Evolutionary conservation across 2,329 filamentous ascomycete species (phyloP), one percentile per base, ranked within the genome.

Genomic region (Phaeosphaeriaceae sp.): DNA sequence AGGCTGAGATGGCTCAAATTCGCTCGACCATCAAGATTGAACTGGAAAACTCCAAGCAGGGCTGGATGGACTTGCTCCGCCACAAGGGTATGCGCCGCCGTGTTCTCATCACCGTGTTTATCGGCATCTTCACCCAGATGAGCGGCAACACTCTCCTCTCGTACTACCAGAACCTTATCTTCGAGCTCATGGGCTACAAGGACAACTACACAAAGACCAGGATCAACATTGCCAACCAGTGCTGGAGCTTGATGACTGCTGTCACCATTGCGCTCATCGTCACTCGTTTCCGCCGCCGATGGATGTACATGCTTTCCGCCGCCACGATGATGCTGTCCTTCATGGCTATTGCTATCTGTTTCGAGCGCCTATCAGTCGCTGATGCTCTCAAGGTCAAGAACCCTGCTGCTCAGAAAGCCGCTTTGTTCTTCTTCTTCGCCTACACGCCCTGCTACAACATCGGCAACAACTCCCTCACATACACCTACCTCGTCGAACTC

Each of bases 401-500:
- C 22, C 73, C 74, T 11, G 62, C 75, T 21, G 78, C 79, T 33
- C 63, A 67, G 17, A 75, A 79, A 22, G 76, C 79, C 2, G 78
- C 79, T 40, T 66, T 88, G 31, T 83, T 88, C 73, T 89, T 87
- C 74, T 86, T 86, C 64, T 89, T 87, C 61, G 78, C 81, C 3
- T 89, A 88, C 71, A 82, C 81, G 10, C 85, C 86, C 3, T 69
- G 63, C 59, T 89, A 89, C 71, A 89, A 89, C 65, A 81, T 89
- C 50, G 87, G 86, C n/a, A 88, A 88, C 72, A 89, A 89, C 68
- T 85, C 87, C 15, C 78, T 90, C 54, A 88, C 86, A 0, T 88
- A 88, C 73, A 88, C 84, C 15, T 87, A 85, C 71, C 78, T 88
- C 4, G 77, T 88, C 21, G 86, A 88, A 61, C 73, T 88, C 0